phyloP scores from a whole-genome alignment of 345 rosid genomes.

The Toxicodendron radicans region DNA sequence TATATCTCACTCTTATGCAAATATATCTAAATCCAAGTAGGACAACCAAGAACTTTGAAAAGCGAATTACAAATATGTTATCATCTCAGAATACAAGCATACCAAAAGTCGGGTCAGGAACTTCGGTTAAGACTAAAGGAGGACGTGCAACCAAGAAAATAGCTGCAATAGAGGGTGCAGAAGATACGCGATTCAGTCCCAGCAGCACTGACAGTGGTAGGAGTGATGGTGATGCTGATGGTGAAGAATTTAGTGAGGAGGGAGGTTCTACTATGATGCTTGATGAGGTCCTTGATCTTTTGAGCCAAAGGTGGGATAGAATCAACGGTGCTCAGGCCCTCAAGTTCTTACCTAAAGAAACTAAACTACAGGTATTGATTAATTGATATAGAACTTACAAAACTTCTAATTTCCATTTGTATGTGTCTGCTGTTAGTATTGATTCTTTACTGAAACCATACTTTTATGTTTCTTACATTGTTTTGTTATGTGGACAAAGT shows the following conservation, averaged over 20 bases:
- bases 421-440: neutral
- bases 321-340: constrained; percentile 98
- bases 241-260: constrained; percentile 74
- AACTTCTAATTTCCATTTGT: neutral
- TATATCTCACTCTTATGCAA: constrained; percentile 88
- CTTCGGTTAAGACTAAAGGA: constrained; percentile 57
- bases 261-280: constrained; percentile 83
- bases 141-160: constrained; percentile 76
- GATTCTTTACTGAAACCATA: neutral
- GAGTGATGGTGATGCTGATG: constrained; percentile 86
- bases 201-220: constrained; percentile 84
- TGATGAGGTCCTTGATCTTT: constrained; percentile 85
- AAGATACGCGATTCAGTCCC: constrained; percentile 63
- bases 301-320: constrained; percentile 93
- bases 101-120: constrained; percentile 47
- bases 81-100: constrained; percentile 53
- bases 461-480: neutral
- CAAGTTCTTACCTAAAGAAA: constrained; percentile 89
- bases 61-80: constrained; percentile 68
- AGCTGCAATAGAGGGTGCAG: constrained; percentile 90
- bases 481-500: neutral
- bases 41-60: constrained; percentile 82
- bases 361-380: constrained; percentile 76
- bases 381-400: neutral
- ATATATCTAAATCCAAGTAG: constrained; percentile 84